Conservation (phyloP, 108 stramenopile species). For the Cyclostephanos tholiformis region DNA sequence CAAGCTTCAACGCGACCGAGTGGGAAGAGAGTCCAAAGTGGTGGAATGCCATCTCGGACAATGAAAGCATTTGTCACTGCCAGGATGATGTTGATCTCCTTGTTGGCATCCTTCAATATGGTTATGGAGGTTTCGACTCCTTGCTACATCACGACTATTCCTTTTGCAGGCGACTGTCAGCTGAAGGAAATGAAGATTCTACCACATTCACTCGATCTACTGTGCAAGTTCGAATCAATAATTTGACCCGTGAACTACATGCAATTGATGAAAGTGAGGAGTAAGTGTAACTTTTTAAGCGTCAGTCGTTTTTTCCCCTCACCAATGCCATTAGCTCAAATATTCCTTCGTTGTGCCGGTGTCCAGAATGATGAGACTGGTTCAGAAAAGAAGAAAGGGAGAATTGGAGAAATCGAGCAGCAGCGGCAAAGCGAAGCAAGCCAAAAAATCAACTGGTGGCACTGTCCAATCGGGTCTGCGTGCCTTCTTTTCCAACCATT, state of each 20-base stretch:
- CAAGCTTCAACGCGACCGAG: constrained; percentile 40
- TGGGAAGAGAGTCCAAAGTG: constrained; percentile 73
- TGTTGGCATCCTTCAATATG: constrained; percentile 47
- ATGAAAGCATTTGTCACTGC: constrained; percentile 13
- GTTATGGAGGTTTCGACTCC: constrained; percentile 55
- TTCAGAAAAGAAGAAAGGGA: constrained; percentile 28
- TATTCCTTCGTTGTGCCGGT: neutral
- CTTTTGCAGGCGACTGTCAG: constrained; percentile 31
- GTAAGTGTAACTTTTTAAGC: constrained; percentile 15
- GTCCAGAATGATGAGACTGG: constrained; percentile 42
- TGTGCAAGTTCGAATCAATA: constrained; percentile 64
- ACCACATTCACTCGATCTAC: constrained; percentile 51
- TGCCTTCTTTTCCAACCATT: constrained; percentile 46
- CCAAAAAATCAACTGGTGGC: constrained; percentile 32
- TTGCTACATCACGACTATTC: constrained; percentile 40
- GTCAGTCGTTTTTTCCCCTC: constrained; percentile 1
- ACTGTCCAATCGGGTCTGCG: constrained; percentile 39
- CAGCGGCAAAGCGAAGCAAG: constrained; percentile 22
- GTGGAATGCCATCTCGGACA: constrained; percentile 51
- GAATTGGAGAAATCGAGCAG: constrained; percentile 19
- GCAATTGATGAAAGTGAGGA: constrained; percentile 58
- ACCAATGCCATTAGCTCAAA: neutral
- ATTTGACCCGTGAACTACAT: constrained; percentile 72
- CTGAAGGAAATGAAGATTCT: constrained; percentile 20
- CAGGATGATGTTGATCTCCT: constrained; percentile 57